These are phyloP conservation scores for Boletales sp. DNA, from an alignment of 768 basidiomycete genomes.

Conservation along the genomic window DNA sequence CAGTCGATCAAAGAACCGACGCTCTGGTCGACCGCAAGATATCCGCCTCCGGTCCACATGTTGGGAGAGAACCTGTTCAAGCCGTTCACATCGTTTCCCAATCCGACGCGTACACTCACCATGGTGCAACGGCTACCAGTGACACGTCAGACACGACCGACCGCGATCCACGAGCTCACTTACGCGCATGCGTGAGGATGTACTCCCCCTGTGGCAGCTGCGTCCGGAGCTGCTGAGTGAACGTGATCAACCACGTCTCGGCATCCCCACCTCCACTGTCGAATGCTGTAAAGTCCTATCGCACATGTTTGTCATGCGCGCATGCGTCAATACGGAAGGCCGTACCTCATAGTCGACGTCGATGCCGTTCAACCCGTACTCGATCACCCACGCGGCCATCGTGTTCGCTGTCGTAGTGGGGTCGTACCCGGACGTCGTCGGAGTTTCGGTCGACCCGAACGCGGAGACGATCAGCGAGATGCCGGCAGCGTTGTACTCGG, in stretches of 20 bases:
- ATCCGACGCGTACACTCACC: slow-evolving; percentile 9
- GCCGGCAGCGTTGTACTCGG: slow-evolving; percentile 49
- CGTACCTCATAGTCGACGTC: slow-evolving; percentile 52
- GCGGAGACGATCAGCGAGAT: slow-evolving; percentile 56
- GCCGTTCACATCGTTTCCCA: background rate
- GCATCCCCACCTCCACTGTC: slow-evolving; percentile 35
- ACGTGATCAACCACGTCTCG: slow-evolving; percentile 33
- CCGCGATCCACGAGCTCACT: slow-evolving; percentile 4
- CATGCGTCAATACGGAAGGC: no score
- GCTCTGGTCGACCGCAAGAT: slow-evolving; percentile 33
- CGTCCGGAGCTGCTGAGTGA: slow-evolving; percentile 31
- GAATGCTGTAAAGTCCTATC: slow-evolving; percentile 34
- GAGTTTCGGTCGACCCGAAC: slow-evolving; percentile 44
- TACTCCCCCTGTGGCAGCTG: slow-evolving; percentile 31
- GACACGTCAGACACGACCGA: background rate
- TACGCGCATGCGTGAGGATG: slow-evolving; percentile 36
- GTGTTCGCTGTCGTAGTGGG: slow-evolving; percentile 39
- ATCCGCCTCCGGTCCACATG: slow-evolving; percentile 30
- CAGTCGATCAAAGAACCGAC: slow-evolving; percentile 47
- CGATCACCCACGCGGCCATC: slow-evolving; percentile 44
- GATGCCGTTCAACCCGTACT: slow-evolving; percentile 46
- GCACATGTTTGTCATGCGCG: background rate
- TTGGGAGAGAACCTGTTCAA: slow-evolving; percentile 18
- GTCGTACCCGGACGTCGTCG: slow-evolving; percentile 40
- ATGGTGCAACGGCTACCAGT: slow-evolving; percentile 18